phyloP scores from a whole-genome alignment of 208 protist genomes.

The Trypanosoma grayi region DNA sequence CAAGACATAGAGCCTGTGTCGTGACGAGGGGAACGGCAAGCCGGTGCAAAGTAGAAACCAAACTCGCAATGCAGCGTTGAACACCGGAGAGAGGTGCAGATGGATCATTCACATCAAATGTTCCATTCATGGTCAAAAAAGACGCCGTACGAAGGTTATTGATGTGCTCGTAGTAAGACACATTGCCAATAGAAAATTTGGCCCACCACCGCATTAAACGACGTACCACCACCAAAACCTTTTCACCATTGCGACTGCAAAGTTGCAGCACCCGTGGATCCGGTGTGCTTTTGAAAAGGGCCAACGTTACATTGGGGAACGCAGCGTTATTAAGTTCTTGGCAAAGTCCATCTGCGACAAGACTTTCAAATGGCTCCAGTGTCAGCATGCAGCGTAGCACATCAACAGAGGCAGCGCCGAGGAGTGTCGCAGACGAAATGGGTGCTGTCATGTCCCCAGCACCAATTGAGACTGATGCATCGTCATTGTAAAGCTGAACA shows the following conservation, averaged over 20 bases:
- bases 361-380: constrained; percentile 71
- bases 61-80: constrained; percentile 55
- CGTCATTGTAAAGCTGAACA: constrained; percentile 92
- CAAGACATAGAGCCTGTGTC: constrained; percentile 56
- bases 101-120: constrained; percentile 44
- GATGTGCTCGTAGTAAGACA: constrained; percentile 72
- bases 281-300: constrained; percentile 79
- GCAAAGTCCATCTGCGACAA: constrained; percentile 66
- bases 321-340: constrained; percentile 54
- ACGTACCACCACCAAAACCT: constrained; percentile 56
- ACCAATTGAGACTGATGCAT: constrained; percentile 66
- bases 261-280: constrained; percentile 80
- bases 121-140: constrained; percentile 50
- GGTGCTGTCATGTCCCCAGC: constrained; percentile 79
- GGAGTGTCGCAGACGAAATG: constrained; percentile 68
- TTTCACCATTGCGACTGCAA: constrained; percentile 39
- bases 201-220: constrained; percentile 66
- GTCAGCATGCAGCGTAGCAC: constrained; percentile 86
- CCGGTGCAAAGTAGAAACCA: constrained; percentile 58
- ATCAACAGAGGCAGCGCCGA: constrained; percentile 79
- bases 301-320: constrained; percentile 73
- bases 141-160: constrained; percentile 77
- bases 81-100: constrained; percentile 51
- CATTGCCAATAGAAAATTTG: constrained; percentile 71
- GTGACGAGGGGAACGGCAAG: constrained; percentile 70